Evolutionary conservation across 192 early-diverging fungal genomes (phyloP), one percentile per base, ranked within the genome.

Genomic region (Haplosporangium gracile): DNA sequence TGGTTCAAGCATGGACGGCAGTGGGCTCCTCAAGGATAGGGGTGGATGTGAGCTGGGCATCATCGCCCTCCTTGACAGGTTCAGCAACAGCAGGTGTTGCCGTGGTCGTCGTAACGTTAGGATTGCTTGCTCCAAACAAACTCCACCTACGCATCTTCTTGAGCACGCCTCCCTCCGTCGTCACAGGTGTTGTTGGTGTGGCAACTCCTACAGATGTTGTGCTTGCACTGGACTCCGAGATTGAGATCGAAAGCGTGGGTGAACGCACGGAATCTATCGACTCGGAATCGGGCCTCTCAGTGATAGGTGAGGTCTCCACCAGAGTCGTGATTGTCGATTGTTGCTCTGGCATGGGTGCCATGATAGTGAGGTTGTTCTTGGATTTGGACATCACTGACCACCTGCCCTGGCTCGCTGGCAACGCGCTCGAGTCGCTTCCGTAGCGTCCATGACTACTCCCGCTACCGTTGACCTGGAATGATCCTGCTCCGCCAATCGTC

Each of bases 391-490:
- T 38, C 63, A 65, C 75, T 20, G 82, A 70, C 29, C 82, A 72
- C 38, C 77, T 40, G 39, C 74, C 65, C 2, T 72, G 60, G 13
- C 45, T 32, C 1, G 47, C 39, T 29, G 71, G 70, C 10, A 51
- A 22, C 24, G 83, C 77, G 43, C 47, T 79, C 10, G 78, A 80
- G 38, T 86, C 83, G 38, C 78, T 80, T 1, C 76, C 83, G 43
- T 80, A 86, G 5, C 83, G 83, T 32, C 78, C 78, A 60, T 86
- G 83, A 20, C 75, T 49, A 24, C 55, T 26, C 24, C 55, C n/a
- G 55, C 55, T 57, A 40, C 68, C 51, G 26, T 39, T 51, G n/a
- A n/a, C 75, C 9, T 49, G 39, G 51, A 51, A 40, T 4, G 76
- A 32, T 18, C 51, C 70, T 51, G 79, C 26, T 24, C 42, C 38